Evolutionary conservation across 495 filamentous ascomycete species (phyloP).

Genomic region (Neurospora intermedia): DNA sequence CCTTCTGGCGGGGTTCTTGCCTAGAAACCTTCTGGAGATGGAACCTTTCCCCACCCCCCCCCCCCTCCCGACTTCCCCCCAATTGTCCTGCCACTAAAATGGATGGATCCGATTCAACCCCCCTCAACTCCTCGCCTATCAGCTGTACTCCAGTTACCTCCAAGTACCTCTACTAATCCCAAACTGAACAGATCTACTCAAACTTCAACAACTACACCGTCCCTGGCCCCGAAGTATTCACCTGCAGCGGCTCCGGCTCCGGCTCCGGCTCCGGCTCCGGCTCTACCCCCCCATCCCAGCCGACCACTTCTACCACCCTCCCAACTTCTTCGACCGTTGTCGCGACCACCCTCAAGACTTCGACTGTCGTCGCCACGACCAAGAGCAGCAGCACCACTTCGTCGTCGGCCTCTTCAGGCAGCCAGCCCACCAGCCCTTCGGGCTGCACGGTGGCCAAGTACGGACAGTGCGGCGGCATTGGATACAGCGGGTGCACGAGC

Average conservation of each 20-base stretch:
- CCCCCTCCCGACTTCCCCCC: too few relatives aligned
- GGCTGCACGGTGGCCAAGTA: conserved; percentile 21
- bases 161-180: not conserved
- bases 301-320: not conserved
- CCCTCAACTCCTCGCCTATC: too few relatives aligned
- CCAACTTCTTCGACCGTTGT: too few relatives aligned
- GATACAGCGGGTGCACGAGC: conserved; percentile 18
- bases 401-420: not conserved
- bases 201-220: conserved; percentile 22
- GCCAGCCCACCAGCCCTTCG: not conserved
- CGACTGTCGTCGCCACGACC: not conserved
- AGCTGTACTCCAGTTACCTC: too few relatives aligned
- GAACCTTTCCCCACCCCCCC: too few relatives aligned
- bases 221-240: conserved; percentile 17
- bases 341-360: not conserved
- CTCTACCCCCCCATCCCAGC: not conserved
- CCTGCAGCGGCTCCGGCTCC: conserved; percentile 6
- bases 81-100: too few relatives aligned
- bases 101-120: too few relatives aligned
- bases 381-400: not conserved
- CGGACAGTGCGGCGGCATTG: conserved; percentile 29
- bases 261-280: not conserved
- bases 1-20: too few relatives aligned
- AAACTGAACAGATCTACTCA: conserved; percentile 15
- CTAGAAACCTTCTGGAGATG: too few relatives aligned